A percentile compares a stretch with the other conserved stretches of the same genome.
phyloP scores from a whole-genome alignment of 1,284 basidiomycete species.

The Ustilago lituana region DNA sequence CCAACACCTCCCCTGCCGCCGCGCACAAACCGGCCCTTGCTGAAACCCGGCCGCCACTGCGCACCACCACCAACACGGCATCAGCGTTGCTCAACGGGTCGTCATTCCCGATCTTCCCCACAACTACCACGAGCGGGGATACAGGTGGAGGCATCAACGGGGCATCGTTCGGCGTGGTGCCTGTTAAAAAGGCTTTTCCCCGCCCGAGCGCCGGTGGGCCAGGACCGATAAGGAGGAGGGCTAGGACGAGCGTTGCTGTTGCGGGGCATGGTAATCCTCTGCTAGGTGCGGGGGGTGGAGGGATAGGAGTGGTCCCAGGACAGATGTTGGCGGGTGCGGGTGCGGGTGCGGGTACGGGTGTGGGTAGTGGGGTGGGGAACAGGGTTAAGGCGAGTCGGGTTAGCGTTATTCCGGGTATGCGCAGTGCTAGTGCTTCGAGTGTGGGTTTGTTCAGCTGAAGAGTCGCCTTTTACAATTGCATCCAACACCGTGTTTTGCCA shows the following conservation, averaged over 20 bases:
- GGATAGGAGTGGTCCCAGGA: conserved; percentile 5
- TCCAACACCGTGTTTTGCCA: too few relatives aligned
- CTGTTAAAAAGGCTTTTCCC: conserved; percentile 36
- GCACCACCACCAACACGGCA: conserved; percentile 19
- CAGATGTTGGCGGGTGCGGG: background rate
- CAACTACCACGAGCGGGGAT: conserved; percentile 5
- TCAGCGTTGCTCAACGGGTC: conserved; percentile 12
- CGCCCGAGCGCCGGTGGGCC: conserved; percentile 40
- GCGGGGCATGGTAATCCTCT: background rate
- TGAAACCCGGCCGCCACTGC: conserved; percentile 5
- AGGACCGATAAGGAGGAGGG: conserved; percentile 23
- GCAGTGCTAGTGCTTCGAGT: too few relatives aligned
- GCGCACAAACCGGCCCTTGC: background rate
- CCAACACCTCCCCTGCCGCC: conserved; percentile 7
- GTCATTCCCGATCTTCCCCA: conserved; percentile 12
- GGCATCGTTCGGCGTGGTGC: background rate
- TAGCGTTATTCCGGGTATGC: too few relatives aligned
- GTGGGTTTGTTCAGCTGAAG: conserved; percentile 12
- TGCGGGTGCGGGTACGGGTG: too few relatives aligned
- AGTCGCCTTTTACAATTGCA: too few relatives aligned
- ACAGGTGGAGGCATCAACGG: conserved; percentile 14
- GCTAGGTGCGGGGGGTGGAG: background rate
- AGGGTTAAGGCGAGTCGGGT: conserved; percentile 29
- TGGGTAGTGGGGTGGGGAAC: conserved; percentile 27
- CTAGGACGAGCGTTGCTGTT: conserved; percentile 22